phyloP scores from a whole-genome alignment of 192 early-diverging fungal species.

The Coemansia sp. region DNA sequence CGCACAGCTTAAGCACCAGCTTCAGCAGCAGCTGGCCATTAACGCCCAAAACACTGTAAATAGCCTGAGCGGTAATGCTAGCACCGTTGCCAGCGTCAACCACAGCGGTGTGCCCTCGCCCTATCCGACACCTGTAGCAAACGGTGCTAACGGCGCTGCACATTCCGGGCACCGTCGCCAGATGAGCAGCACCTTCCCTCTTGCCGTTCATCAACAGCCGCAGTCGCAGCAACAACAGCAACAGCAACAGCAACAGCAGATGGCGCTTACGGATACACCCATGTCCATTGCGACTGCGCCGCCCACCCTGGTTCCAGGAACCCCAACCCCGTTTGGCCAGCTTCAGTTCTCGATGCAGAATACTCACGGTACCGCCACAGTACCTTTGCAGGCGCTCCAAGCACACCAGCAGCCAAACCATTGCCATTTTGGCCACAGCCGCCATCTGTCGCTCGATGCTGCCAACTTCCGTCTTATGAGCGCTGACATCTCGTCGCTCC shows the following conservation, averaged over 20 bases:
- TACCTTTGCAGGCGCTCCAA: not conserved
- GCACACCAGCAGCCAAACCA: conserved; percentile 10
- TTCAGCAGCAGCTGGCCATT: conserved; percentile 7
- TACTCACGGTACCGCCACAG: not conserved
- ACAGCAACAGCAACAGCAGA: conserved; percentile 8
- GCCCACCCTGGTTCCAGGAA: conserved; percentile 23
- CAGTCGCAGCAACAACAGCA: not conserved
- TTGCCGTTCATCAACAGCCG: not conserved
- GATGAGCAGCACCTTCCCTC: conserved; percentile 21
- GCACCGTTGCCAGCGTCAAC: conserved; percentile 11
- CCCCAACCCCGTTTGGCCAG: conserved; percentile 30
- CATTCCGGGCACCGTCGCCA: conserved; percentile 19
- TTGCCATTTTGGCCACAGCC: conserved; percentile 26
- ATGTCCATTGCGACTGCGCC: conserved; percentile 15
- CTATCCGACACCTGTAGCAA: conserved; percentile 7
- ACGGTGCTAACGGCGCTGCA: not conserved
- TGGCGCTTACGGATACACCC: conserved; percentile 11
- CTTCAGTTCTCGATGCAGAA: conserved; percentile 16
- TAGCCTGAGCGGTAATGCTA: conserved; percentile 10
- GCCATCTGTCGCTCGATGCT: conserved; percentile 38
- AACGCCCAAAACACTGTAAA: not conserved
- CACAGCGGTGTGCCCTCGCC: conserved; percentile 33
- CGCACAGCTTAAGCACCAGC: conserved; percentile 9
- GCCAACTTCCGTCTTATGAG: conserved; percentile 24
- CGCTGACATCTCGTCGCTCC: conserved; percentile 9